Percentiles rank a stretch among this genome's conserved stretches.
Conservation (phyloP, 106 monocot genomes). For the Phalaenopsis aphrodite region DNA sequence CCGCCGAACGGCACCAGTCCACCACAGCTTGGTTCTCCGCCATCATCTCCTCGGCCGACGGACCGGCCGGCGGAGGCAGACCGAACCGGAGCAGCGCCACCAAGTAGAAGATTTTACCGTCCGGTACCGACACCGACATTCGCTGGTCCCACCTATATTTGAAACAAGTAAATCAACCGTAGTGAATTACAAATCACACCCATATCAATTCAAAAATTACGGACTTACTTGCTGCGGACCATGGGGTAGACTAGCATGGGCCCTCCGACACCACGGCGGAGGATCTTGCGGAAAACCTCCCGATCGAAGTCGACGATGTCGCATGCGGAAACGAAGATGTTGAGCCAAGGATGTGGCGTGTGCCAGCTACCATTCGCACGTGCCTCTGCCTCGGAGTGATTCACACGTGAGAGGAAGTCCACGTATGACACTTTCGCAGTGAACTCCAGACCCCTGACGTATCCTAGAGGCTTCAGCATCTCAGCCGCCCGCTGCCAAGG, state of each 20-base stretch:
- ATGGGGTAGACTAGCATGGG: slow-evolving; percentile 93
- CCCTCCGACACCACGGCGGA: slow-evolving; percentile 70
- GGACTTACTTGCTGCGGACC: slow-evolving; percentile 55
- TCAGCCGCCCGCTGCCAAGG: slow-evolving; percentile 35
- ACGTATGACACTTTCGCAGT: slow-evolving; percentile 50
- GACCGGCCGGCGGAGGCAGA: slow-evolving; percentile 47
- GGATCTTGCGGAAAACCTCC: slow-evolving; percentile 46
- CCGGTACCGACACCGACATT: slow-evolving; percentile 72
- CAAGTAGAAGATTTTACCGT: slow-evolving; percentile 74
- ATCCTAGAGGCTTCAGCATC: slow-evolving; percentile 35
- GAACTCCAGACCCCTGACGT: slow-evolving; percentile 76
- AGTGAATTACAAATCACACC: neutral
- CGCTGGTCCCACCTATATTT: slow-evolving; percentile 64
- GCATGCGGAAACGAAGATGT: slow-evolving; percentile 53
- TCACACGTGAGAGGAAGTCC: slow-evolving; percentile 77
- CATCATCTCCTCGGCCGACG: slow-evolving; percentile 42
- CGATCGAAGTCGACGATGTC: slow-evolving; percentile 74
- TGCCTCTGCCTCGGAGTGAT: slow-evolving; percentile 55
- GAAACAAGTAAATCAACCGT: neutral
- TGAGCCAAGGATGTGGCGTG: slow-evolving; percentile 90
- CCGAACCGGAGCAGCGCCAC: slow-evolving; percentile 84
- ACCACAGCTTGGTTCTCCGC: slow-evolving; percentile 68
- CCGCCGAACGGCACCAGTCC: slow-evolving; percentile 38
- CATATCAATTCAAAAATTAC: neutral
- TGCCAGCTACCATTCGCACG: slow-evolving; percentile 72